Base-by-base conservation (phyloP, 495 filamentous ascomycete species). In the Trichocladium antarcticum region DNA sequence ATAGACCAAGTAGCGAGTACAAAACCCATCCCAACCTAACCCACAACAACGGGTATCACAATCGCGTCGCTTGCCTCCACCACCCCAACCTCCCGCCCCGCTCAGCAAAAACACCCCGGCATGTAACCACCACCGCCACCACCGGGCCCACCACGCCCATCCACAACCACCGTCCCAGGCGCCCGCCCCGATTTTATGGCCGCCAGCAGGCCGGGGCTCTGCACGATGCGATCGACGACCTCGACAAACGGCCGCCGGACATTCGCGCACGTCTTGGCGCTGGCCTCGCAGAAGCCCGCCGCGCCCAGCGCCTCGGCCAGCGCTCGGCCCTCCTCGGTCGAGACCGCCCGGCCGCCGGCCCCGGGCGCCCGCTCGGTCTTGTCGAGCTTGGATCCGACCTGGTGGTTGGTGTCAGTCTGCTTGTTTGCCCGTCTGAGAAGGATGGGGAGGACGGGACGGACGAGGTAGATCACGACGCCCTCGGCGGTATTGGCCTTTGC, bases 311-410 rank as follows among this genome's bases (percentile, higher is more conserved):
- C 59, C 42, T 71, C 64, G 16, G 76, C 76, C 42, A 78, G 60
- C 5, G 68, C 67, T 36, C 63, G 61, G 35, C 76, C 77, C 51
- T 80, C 73, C 17, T 74, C 75, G 20, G 52, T 48, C 19, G 68
- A 68, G 0, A 78, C 75, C n/a, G 69, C 70, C 21, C 75, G 65
- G 24, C 62, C 62, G 34, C 24, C 8, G 24, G 4, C 24, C 4
- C 24, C 24, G 24, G 4, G 4, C 8, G 22, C 28, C 12, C 55
- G 42, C 5, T 57, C 40, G 15, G 70, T 58, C 50, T 73, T 76
- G 58, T 81, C 77, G 20, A 75, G 59, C 58, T 81, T 81, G 39
- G 66, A 67, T 4, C 75, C 77, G 22, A 78, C 74, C 62, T 72
- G 34, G 36, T 27, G 24, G 8, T 3, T n/a, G 24, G 4, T 3